Conservation (phyloP, 2,329 filamentous ascomycete species). For the Pyrenophora graminea region DNA sequence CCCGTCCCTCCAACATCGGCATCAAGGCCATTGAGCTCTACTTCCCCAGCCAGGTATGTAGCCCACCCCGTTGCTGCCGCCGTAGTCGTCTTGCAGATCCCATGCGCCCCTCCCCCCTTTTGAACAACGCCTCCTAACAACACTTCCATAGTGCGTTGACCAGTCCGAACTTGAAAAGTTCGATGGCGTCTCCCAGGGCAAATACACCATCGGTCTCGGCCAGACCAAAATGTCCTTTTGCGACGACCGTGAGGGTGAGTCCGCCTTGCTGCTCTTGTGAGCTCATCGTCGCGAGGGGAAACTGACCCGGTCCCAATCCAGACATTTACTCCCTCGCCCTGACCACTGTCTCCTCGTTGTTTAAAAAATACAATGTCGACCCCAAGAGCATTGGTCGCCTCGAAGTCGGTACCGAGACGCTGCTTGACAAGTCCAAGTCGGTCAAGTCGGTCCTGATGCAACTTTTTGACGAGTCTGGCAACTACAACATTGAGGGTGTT, state of each 20-base stretch:
- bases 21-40: constrained; percentile 61
- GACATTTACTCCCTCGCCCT: constrained; percentile 60
- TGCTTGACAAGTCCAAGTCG: constrained; percentile 61
- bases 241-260: constrained; percentile 57
- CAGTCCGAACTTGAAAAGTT: constrained; percentile 60
- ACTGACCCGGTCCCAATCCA: constrained; percentile 31
- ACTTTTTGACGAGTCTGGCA: constrained; percentile 56
- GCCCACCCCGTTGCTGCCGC: not conserved
- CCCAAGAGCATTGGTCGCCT: constrained; percentile 56
- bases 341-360: constrained; percentile 56
- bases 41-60: constrained; percentile 57
- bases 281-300: not conserved
- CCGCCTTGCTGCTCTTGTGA: not conserved
- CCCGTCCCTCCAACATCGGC: constrained; percentile 56
- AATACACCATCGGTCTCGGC: constrained; percentile 60
- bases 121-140: constrained; percentile 16
- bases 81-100: not conserved
- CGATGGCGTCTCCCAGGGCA: constrained; percentile 57
- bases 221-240: constrained; percentile 62
- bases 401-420: constrained; percentile 59
- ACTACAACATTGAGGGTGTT: constrained; percentile 59
- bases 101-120: constrained; percentile 13
- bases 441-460: constrained; percentile 61
- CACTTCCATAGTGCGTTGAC: constrained; percentile 54
- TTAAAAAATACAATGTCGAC: constrained; percentile 59